Conservation (phyloP, 106 monocot genomes). For the Vanilla planifolia region DNA sequence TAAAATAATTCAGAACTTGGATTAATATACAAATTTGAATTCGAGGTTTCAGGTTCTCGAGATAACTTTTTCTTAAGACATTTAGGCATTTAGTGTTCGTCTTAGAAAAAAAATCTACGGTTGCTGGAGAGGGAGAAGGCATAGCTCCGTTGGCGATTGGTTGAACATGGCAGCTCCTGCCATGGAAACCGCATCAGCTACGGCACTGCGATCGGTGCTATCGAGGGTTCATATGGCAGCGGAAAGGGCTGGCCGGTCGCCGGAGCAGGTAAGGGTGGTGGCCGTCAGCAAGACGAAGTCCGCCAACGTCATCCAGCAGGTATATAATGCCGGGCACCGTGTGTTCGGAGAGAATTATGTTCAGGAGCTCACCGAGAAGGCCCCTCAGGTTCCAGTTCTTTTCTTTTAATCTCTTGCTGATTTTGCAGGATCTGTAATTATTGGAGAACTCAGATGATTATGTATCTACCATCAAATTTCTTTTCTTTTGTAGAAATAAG, state of each 20-base stretch:
- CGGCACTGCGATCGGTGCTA: slow-evolving; percentile 54
- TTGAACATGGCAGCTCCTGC: slow-evolving; percentile 19
- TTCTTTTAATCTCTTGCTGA: background rate
- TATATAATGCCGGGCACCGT: slow-evolving; percentile 67
- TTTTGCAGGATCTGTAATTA: too few species aligned
- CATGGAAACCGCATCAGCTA: slow-evolving; percentile 34
- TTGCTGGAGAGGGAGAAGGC: too few species aligned
- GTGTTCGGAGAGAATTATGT: slow-evolving; percentile 70
- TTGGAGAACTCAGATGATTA: too few species aligned
- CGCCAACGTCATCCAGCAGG: slow-evolving; percentile 31
- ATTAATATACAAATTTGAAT: too few species aligned
- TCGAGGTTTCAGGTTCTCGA: too few species aligned
- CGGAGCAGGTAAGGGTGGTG: slow-evolving; percentile 46
- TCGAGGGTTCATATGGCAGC: slow-evolving; percentile 46
- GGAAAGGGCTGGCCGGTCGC: slow-evolving; percentile 38
- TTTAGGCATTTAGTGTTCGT: too few species aligned
- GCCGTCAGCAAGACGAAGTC: slow-evolving; percentile 79
- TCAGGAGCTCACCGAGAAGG: slow-evolving; percentile 63
- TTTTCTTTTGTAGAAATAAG: too few species aligned
- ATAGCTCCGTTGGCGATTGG: background rate
- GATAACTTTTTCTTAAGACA: too few species aligned
- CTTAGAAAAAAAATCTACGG: too few species aligned
- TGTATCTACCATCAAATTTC: too few species aligned
- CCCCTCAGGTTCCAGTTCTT: slow-evolving; percentile 40
- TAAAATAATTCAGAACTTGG: too few species aligned